Evolutionary conservation across 768 basidiomycete genomes (phyloP), one percentile per base, ranked within the genome.

Genomic region (Lentinula raphanica): DNA sequence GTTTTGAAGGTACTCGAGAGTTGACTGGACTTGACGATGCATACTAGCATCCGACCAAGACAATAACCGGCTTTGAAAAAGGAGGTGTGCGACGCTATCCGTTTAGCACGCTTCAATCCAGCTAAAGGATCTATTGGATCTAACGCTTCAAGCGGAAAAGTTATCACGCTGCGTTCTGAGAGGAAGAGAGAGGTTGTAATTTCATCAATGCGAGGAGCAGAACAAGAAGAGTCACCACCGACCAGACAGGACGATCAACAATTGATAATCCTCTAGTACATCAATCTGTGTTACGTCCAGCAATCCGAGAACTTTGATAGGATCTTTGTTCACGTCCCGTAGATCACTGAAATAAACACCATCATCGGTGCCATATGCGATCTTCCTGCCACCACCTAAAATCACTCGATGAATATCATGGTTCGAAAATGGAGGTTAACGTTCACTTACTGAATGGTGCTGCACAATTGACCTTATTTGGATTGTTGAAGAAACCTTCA

Each of bases 221-320:
- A 42, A 25, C 49, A 42, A 42, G 13, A 3, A 27, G 48, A 6
- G 3, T 27, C 25, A 29, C 28, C 44, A 71, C 79, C 36, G 58
- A 90, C 94, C 94, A n/a, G 97, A 94, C n/a, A 99, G 83, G n/a
- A 98, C 96, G 58, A 99, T 90, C 59, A 99, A 79, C 2, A 98
- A 80, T 65, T 95, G 90, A 67, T 95, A 97, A 58, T 97, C 94
- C 71, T 98, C 96, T 57, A 99, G 79, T 7, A 99, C 89, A 63
- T 98, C 97, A 7, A 99, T 89, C 74, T 99, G 97, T 1, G 88
- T 81, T 15, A 99, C 96, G 63, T 96, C 93, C 42, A 89, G 77
- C 25, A 98, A 72, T 12, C 88, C 88, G 58, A 99, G 78, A 28
- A 99, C 94, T 72, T 94, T 93, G 27, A 92, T 79, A 0, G 96